Percentiles rank a stretch among this genome's conserved stretches.
phyloP scores from a whole-genome alignment of 257 asterid species.

The Plantago ovata region DNA sequence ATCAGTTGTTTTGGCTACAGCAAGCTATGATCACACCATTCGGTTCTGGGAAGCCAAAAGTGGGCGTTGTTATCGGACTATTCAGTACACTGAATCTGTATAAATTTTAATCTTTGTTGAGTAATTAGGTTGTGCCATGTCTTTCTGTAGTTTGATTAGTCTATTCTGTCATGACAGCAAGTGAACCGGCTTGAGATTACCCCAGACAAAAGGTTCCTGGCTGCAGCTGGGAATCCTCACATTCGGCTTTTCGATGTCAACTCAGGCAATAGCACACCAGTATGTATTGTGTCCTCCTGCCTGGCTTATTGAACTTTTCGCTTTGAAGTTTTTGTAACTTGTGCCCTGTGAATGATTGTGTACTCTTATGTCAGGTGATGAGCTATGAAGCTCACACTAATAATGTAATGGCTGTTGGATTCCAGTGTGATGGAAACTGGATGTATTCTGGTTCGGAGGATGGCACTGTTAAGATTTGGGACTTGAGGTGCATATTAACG shows the following conservation, averaged over 20 bases:
- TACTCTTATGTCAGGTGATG: slow-evolving; percentile 52
- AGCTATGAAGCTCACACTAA: slow-evolving; percentile 96
- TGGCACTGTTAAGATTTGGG: slow-evolving; percentile 99
- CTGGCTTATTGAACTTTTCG: slow-evolving; percentile 1
- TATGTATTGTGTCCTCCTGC: slow-evolving; percentile 29
- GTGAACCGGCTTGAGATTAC: slow-evolving; percentile 94
- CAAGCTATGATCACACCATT: slow-evolving; percentile 98
- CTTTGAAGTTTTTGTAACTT: neutral
- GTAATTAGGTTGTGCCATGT: slow-evolving; percentile 1
- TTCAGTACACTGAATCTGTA: slow-evolving; percentile 93
- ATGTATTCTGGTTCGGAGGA: slow-evolving; percentile 99
- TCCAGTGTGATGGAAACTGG: slow-evolving; percentile 96
- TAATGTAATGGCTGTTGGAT: slow-evolving; percentile 98
- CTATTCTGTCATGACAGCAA: slow-evolving; percentile 51
- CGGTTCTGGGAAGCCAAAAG: slow-evolving; percentile 96
- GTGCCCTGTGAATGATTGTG: neutral
- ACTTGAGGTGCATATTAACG: slow-evolving; percentile 49
- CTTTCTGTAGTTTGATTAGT: slow-evolving; percentile 25
- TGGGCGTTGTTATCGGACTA: slow-evolving; percentile 85
- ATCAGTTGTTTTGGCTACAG: slow-evolving; percentile 90
- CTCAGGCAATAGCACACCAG: slow-evolving; percentile 85
- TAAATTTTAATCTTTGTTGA: slow-evolving; percentile 24
- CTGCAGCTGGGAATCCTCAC: slow-evolving; percentile 99
- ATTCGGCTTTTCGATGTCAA: slow-evolving; percentile 89
- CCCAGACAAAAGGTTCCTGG: slow-evolving; percentile 77